Percentiles rank a stretch among this genome's conserved stretches.
phyloP scores from a whole-genome alignment of 2,329 filamentous ascomycete genomes.

The Aspergillus sp. region DNA sequence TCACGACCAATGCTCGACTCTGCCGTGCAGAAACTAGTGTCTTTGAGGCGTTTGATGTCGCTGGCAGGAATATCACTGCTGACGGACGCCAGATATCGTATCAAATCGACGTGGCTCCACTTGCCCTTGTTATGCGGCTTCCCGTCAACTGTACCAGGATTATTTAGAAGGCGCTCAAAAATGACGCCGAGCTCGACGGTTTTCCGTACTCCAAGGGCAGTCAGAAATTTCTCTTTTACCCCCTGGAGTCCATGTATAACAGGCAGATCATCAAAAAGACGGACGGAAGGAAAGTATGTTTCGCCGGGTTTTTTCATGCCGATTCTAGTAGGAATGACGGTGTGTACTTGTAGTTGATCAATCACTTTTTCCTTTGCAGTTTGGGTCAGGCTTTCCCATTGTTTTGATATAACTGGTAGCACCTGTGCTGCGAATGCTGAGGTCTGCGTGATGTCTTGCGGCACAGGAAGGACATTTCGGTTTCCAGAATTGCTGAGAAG shows the following conservation, averaged over 20 bases:
- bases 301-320: conserved; percentile 85
- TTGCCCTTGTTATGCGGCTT: conserved; percentile 52
- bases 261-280: conserved; percentile 90
- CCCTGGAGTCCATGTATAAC: conserved; percentile 72
- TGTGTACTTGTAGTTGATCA: conserved; percentile 63
- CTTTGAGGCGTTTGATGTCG: conserved; percentile 75
- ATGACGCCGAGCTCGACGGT: conserved; percentile 94
- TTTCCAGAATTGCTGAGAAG: conserved; percentile 67
- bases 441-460: conserved; percentile 70
- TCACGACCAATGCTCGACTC: conserved; percentile 51
- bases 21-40: conserved; percentile 78
- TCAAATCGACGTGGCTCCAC: conserved; percentile 92
- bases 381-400: conserved; percentile 77
- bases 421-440: conserved; percentile 74
- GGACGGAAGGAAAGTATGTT: conserved; percentile 90
- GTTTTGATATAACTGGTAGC: conserved; percentile 78
- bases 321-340: conserved; percentile 84
- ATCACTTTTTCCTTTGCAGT: conserved; percentile 66
- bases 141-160: conserved; percentile 48
- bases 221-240: conserved; percentile 87
- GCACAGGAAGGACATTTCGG: conserved; percentile 55
- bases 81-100: conserved; percentile 91
- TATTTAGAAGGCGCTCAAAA: conserved; percentile 77
- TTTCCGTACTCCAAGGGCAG: conserved; percentile 83
- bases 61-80: conserved; percentile 79